Percentiles rank a stretch among this genome's conserved stretches.
phyloP scores from a whole-genome alignment of 2,329 filamentous ascomycete species.

The Aspergillus fructus region DNA sequence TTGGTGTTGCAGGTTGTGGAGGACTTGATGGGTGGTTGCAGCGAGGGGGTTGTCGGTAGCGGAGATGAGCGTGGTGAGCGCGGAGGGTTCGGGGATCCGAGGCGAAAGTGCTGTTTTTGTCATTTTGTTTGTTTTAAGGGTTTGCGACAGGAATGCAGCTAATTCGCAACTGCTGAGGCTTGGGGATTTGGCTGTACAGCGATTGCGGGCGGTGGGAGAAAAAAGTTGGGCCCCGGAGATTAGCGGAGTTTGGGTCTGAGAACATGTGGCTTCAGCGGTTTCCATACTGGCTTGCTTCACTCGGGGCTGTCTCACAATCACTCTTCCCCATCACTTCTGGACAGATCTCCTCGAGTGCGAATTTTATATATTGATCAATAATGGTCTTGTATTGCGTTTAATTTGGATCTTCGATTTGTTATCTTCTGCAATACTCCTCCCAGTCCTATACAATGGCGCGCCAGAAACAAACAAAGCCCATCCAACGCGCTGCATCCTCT shows the following conservation, averaged over 20 bases:
- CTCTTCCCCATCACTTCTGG: not conserved
- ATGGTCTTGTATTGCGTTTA: not conserved
- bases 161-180: too few relatives aligned
- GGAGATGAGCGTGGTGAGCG: slow-evolving; percentile 42
- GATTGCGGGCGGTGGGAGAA: not conserved
- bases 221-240: slow-evolving; percentile 13
- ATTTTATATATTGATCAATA: slow-evolving; percentile 1
- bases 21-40: slow-evolving; percentile 57
- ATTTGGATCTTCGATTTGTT: not conserved
- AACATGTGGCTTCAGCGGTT: slow-evolving; percentile 37
- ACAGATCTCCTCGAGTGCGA: not conserved
- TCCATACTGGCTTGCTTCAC: not conserved
- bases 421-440: slow-evolving; percentile 4
- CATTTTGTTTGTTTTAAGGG: not conserved
- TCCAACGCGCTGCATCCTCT: slow-evolving; percentile 65
- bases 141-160: not conserved
- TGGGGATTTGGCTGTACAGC: not conserved
- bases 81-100: slow-evolving; percentile 31
- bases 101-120: slow-evolving; percentile 1
- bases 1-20: slow-evolving; percentile 64
- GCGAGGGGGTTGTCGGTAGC: slow-evolving; percentile 27
- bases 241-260: slow-evolving; percentile 20
- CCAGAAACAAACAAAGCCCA: slow-evolving; percentile 65
- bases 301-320: not conserved
- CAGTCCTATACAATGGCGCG: slow-evolving; percentile 59